phyloP scores from a whole-genome alignment of 352 stramenopile species.

The Pythium oligandrum region DNA sequence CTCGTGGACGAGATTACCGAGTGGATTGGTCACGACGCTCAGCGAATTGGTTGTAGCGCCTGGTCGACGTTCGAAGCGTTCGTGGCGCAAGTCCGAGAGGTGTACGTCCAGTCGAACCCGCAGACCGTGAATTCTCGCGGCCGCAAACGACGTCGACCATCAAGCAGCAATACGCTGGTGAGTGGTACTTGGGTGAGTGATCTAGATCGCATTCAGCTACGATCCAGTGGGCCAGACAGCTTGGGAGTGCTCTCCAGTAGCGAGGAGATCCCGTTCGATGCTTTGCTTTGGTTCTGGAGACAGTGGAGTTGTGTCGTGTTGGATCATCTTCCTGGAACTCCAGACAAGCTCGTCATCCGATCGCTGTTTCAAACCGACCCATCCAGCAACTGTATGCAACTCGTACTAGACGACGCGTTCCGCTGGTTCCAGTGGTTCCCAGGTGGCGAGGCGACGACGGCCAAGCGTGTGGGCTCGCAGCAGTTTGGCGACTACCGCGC shows the following conservation, averaged over 20 bases:
- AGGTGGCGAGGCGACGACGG: slow-evolving; percentile 2
- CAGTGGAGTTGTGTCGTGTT: slow-evolving; percentile 2
- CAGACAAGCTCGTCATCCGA: not conserved
- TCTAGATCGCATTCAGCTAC: too few relatives aligned
- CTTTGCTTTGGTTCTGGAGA: slow-evolving; percentile 10
- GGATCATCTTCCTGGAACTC: not conserved
- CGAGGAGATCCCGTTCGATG: not conserved
- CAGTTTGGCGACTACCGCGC: slow-evolving; percentile 8
- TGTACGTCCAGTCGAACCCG: too few relatives aligned
- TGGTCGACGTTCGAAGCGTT: slow-evolving; percentile 1
- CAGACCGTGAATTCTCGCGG: too few relatives aligned
- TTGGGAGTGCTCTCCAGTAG: too few relatives aligned
- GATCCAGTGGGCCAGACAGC: too few relatives aligned
- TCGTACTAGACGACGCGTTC: slow-evolving; percentile 1
- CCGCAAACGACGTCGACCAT: too few relatives aligned
- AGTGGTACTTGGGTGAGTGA: too few relatives aligned
- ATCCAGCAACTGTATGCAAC: not conserved
- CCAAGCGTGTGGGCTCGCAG: not conserved
- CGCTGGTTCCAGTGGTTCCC: slow-evolving; percentile 6
- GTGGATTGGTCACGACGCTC: too few relatives aligned
- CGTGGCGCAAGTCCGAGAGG: slow-evolving; percentile 4
- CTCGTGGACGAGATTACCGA: not conserved
- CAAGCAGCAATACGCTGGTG: too few relatives aligned
- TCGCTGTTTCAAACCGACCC: not conserved
- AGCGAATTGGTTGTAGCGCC: too few relatives aligned